Conservation (phyloP, 768 basidiomycete genomes). For the Asterophora parasitica region DNA sequence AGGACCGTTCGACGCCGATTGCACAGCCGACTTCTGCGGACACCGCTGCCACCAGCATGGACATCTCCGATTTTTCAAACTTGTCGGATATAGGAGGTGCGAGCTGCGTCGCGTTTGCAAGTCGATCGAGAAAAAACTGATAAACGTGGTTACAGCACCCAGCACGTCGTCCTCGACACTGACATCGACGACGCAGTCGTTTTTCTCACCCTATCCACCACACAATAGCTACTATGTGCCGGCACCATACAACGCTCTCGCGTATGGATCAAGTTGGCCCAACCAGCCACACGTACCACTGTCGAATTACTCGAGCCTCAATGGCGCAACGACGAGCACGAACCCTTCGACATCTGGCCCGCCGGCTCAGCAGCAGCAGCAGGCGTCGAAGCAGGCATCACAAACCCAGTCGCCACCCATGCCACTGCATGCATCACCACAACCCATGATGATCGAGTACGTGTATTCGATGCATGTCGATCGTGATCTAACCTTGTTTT, state of each 20-base stretch:
- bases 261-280: conserved; percentile 52
- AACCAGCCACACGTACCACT: conserved; percentile 46
- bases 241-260: conserved; percentile 47
- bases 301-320: conserved; percentile 72
- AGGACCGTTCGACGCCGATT: conserved; percentile 32
- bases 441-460: conserved; percentile 67
- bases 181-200: conserved; percentile 35
- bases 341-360: conserved; percentile 26
- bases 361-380: conserved; percentile 22
- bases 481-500: conserved; percentile 12
- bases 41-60: conserved; percentile 26
- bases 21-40: conserved; percentile 18
- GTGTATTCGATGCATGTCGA: conserved; percentile 24
- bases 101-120: conserved; percentile 12
- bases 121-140: background rate
- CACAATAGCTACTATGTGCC: conserved; percentile 39
- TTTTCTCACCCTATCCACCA: conserved; percentile 39
- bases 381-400: conserved; percentile 22
- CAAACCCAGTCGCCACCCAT: conserved; percentile 24
- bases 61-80: conserved; percentile 38
- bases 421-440: conserved; percentile 24
- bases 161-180: conserved; percentile 32
- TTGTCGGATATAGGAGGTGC: conserved; percentile 40
- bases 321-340: conserved; percentile 61
- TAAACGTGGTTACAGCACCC: conserved; percentile 10